Evolutionary conservation across 495 filamentous ascomycete genomes (phyloP).

Genomic region (Sordaria brevicollis): DNA sequence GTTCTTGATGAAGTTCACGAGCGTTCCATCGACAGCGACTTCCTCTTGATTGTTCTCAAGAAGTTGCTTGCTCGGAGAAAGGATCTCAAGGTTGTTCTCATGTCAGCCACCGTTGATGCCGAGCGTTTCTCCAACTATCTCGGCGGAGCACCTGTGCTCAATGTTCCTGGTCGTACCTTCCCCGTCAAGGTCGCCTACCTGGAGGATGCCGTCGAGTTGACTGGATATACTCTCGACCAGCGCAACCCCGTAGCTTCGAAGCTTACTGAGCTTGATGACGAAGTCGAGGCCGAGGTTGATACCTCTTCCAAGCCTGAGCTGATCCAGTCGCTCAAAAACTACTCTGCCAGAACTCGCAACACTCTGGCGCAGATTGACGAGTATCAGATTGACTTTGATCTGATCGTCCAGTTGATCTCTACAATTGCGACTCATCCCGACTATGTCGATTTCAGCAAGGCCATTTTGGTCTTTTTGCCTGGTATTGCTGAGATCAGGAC

Average conservation of each 20-base stretch:
- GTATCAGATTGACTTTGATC: slow-evolving; percentile 73
- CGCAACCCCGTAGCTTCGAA: slow-evolving; percentile 26
- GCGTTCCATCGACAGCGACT: slow-evolving; percentile 89
- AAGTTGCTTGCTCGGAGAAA: slow-evolving; percentile 62
- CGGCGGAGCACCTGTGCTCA: slow-evolving; percentile 70
- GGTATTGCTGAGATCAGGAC: slow-evolving; percentile 88
- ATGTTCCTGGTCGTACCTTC: slow-evolving; percentile 86
- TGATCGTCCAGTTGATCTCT: slow-evolving; percentile 65
- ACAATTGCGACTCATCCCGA: slow-evolving; percentile 56
- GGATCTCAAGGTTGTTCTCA: slow-evolving; percentile 72
- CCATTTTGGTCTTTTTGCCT: slow-evolving; percentile 87
- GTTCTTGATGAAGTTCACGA: slow-evolving; percentile 95
- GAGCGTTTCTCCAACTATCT: slow-evolving; percentile 84
- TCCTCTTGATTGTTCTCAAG: slow-evolving; percentile 80
- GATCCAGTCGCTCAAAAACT: slow-evolving; percentile 49
- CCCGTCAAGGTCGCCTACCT: slow-evolving; percentile 80
- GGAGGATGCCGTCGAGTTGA: slow-evolving; percentile 82
- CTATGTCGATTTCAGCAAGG: slow-evolving; percentile 67
- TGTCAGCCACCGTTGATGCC: slow-evolving; percentile 94
- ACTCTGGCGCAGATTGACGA: slow-evolving; percentile 71
- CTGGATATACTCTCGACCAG: slow-evolving; percentile 55
- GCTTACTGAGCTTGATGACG: slow-evolving; percentile 44
- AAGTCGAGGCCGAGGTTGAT: slow-evolving; percentile 39
- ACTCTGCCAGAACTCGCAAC: slow-evolving; percentile 62
- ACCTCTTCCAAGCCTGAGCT: slow-evolving; percentile 38